Evolutionary conservation across 768 basidiomycete genomes (phyloP).

Genomic region (Kwoniella botswanensis): DNA sequence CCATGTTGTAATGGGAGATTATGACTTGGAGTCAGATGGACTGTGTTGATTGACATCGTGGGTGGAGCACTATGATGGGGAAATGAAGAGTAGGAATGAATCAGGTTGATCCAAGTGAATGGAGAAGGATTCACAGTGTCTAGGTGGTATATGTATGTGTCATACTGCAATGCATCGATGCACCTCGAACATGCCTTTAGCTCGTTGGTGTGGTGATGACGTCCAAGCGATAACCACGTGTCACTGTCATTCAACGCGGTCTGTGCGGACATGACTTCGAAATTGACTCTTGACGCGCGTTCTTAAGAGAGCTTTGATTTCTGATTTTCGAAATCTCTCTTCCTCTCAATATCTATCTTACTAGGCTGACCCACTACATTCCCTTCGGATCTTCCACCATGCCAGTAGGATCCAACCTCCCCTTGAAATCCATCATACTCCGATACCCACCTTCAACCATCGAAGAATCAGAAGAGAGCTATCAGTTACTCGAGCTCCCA

Average conservation of each 20-base stretch:
- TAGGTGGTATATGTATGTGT: no score
- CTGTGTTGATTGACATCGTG: conserved; percentile 23
- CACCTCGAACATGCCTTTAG: neutral
- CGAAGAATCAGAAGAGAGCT: conserved; percentile 38
- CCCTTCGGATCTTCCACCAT: neutral
- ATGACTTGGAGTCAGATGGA: conserved; percentile 7
- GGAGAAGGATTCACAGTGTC: no score
- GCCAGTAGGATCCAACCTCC: conserved; percentile 10
- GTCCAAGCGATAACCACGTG: neutral
- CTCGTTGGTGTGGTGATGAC: neutral
- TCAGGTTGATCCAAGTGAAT: no score
- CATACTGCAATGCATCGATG: no score
- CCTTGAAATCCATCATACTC: neutral
- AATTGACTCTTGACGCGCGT: neutral
- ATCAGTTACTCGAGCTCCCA: conserved; percentile 57
- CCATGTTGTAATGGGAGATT: conserved; percentile 10
- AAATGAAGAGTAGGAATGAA: no score
- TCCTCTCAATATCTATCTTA: neutral
- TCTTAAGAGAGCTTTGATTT: no score
- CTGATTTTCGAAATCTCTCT: neutral
- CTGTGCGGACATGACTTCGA: neutral
- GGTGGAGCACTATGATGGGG: neutral
- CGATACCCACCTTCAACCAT: conserved; percentile 1
- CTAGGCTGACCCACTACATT: neutral
- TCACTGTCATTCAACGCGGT: neutral